Evolutionary conservation across 768 basidiomycete species (phyloP).

Genomic region (Dentipellis sp.): DNA sequence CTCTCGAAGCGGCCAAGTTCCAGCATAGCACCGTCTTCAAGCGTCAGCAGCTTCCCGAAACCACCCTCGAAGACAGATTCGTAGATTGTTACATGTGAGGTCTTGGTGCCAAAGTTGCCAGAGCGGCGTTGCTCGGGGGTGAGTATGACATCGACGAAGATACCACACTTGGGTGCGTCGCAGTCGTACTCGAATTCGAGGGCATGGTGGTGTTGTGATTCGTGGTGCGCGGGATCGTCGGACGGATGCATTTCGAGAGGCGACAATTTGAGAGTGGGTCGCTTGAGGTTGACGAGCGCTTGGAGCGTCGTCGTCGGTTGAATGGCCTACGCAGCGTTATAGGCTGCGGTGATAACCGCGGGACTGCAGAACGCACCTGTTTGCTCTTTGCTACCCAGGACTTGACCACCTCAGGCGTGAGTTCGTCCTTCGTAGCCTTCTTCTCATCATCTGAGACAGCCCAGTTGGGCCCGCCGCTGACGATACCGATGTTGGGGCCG

Average conservation of each 20-base stretch:
- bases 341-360: background rate
- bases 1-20: conserved; percentile 74
- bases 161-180: conserved; percentile 75
- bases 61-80: conserved; percentile 70
- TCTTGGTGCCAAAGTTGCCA: conserved; percentile 14
- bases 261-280: conserved; percentile 75
- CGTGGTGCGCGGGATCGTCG: conserved; percentile 34
- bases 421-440: conserved; percentile 47
- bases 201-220: conserved; percentile 57
- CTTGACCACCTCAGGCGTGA: conserved; percentile 76
- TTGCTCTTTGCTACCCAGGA: conserved; percentile 83
- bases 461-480: conserved; percentile 63
- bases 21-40: conserved; percentile 72
- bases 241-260: conserved; percentile 40
- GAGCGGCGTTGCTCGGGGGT: conserved; percentile 53
- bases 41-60: conserved; percentile 62
- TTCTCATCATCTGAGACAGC: conserved; percentile 53
- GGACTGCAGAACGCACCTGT: conserved; percentile 44
- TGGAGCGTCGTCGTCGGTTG: conserved; percentile 91
- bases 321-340: conserved; percentile 36
- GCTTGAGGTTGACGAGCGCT: conserved; percentile 89
- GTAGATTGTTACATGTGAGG: conserved; percentile 48
- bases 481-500: conserved; percentile 82
- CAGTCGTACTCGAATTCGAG: conserved; percentile 92
- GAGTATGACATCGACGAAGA: conserved; percentile 70